Evolutionary conservation across 306 rosid genomes (phyloP).

Genomic region (Rosa rugosa): DNA sequence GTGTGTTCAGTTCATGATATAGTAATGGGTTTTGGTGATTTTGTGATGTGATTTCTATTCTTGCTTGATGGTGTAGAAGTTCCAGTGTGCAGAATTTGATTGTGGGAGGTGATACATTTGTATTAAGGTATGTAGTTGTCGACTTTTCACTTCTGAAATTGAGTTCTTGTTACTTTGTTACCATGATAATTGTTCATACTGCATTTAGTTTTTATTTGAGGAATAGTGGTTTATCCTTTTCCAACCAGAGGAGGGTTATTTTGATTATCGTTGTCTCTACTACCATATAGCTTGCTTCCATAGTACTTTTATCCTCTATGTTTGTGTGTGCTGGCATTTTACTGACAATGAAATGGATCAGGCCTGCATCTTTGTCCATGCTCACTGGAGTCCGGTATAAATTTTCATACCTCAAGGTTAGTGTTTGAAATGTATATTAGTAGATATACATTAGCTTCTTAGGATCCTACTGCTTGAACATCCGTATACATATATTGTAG

Average conservation of each 20-base stretch:
- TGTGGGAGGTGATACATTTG: conserved; percentile 33
- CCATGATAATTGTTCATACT: neutral
- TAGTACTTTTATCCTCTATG: neutral
- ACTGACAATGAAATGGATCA: conserved; percentile 51
- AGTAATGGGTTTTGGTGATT: neutral
- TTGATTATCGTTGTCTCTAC: neutral
- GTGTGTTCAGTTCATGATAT: neutral
- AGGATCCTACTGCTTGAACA: too few species aligned
- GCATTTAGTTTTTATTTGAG: neutral
- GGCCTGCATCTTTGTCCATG: conserved; percentile 51
- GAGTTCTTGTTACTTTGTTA: conserved; percentile 10
- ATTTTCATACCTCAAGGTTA: conserved; percentile 56
- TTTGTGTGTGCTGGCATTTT: conserved; percentile 21
- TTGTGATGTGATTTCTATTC: conserved; percentile 18
- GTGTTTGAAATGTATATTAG: conserved; percentile 28
- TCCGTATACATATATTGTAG: too few species aligned
- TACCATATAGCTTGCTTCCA: neutral
- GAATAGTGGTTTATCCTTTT: neutral
- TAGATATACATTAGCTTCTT: too few species aligned
- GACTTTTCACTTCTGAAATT: conserved; percentile 15
- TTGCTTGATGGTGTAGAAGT: conserved; percentile 39
- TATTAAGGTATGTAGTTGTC: conserved; percentile 55
- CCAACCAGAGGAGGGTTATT: neutral
- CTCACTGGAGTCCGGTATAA: conserved; percentile 45
- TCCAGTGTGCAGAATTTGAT: conserved; percentile 36